phyloP scores from a whole-genome alignment of 768 basidiomycete genomes.

The Tremella fuciformis region DNA sequence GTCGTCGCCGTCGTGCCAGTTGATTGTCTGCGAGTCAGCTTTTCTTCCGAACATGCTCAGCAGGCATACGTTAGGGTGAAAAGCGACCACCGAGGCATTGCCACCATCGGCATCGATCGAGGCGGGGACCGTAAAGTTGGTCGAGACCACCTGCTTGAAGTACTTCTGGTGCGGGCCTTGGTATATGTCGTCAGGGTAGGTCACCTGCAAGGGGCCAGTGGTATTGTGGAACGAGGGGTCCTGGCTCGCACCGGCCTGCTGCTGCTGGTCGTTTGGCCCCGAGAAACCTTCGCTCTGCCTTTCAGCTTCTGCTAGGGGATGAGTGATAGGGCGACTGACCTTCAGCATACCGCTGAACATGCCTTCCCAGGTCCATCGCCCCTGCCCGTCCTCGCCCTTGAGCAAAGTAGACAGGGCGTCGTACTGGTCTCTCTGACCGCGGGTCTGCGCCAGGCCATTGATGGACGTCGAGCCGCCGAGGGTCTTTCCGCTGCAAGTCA shows the following conservation, averaged over 20 bases:
- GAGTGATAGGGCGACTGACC: slow-evolving; percentile 12
- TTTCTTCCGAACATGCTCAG: neutral
- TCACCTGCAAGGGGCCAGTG: slow-evolving; percentile 60
- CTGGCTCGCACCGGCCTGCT: slow-evolving; percentile 48
- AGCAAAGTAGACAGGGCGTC: slow-evolving; percentile 50
- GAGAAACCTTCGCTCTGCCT: slow-evolving; percentile 37
- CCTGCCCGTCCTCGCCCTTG: slow-evolving; percentile 34
- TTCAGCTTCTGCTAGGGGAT: neutral
- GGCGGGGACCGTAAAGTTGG: slow-evolving; percentile 39
- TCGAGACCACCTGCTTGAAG: slow-evolving; percentile 59
- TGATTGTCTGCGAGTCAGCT: slow-evolving; percentile 47
- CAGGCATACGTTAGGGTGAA: slow-evolving; percentile 57
- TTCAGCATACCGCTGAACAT: slow-evolving; percentile 53
- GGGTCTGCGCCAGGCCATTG: slow-evolving; percentile 45
- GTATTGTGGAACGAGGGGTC: slow-evolving; percentile 59
- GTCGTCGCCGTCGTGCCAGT: slow-evolving; percentile 58
- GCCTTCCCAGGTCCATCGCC: slow-evolving; percentile 54
- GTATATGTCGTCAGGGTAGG: slow-evolving; percentile 56
- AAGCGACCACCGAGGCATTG: slow-evolving; percentile 60
- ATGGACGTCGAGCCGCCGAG: slow-evolving; percentile 49
- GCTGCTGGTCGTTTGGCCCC: slow-evolving; percentile 35
- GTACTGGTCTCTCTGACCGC: slow-evolving; percentile 1
- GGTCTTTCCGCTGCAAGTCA: slow-evolving; percentile 39
- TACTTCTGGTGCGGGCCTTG: slow-evolving; percentile 59
- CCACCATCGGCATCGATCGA: slow-evolving; percentile 61